Percentiles rank a stretch among this genome's conserved stretches.
These are phyloP conservation scores for Malus asiatica DNA, from an alignment of 306 rosid genomes.

Conservation along the genomic window DNA sequence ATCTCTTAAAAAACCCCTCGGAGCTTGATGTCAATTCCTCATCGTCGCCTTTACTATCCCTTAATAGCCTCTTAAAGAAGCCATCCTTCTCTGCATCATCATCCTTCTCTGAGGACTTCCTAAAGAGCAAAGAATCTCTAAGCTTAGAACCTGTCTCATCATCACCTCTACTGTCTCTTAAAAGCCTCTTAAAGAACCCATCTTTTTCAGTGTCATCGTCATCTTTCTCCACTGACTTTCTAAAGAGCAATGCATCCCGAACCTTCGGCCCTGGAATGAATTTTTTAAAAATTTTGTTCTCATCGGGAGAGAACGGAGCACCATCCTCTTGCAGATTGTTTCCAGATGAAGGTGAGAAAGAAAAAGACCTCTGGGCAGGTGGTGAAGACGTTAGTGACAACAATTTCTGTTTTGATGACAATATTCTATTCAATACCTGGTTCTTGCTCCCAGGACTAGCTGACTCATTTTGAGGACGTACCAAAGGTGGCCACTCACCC, in stretches of 20 bases:
- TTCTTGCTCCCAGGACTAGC: conserved; percentile 54
- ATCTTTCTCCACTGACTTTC: conserved; percentile 77
- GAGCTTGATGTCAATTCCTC: conserved; percentile 73
- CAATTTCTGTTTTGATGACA: conserved; percentile 71
- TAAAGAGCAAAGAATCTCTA: conserved; percentile 63
- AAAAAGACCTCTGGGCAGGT: conserved; percentile 44
- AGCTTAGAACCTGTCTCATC: conserved; percentile 69
- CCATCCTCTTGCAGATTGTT: conserved; percentile 53
- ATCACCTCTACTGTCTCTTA: conserved; percentile 74
- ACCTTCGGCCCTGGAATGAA: conserved; percentile 77
- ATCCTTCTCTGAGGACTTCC: conserved; percentile 68
- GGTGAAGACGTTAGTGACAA: conserved; percentile 73
- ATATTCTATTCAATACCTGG: conserved; percentile 63
- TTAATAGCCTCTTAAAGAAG: conserved; percentile 69
- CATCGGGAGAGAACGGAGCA: conserved; percentile 52
- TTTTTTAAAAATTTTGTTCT: conserved; percentile 71
- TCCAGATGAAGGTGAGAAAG: conserved; percentile 56
- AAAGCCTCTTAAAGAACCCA: conserved; percentile 81
- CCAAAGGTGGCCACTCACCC: conserved; percentile 82
- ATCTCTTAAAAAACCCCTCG: conserved; percentile 77
- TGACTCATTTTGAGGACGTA: conserved; percentile 38
- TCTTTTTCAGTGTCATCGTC: conserved; percentile 74
- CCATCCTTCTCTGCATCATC: conserved; percentile 80
- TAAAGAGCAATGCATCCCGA: conserved; percentile 73
- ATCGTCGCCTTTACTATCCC: conserved; percentile 74